Evolutionary conservation across 345 rosid genomes (phyloP).

Genomic region (Angophora floribunda): DNA sequence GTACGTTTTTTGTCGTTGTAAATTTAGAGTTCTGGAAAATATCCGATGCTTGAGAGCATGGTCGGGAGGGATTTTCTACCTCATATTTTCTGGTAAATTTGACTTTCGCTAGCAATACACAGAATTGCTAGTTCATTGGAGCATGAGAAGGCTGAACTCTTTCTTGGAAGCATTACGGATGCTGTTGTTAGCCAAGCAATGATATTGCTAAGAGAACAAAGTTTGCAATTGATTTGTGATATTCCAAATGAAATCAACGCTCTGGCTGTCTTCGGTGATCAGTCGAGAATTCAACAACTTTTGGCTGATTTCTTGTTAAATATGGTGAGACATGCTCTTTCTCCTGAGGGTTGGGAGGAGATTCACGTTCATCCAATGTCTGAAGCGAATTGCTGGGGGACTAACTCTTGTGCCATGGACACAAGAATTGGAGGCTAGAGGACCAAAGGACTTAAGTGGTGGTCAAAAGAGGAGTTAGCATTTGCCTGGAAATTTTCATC

Average conservation of each 20-base stretch:
- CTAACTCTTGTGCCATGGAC: constrained; percentile 18
- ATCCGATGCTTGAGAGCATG: no score
- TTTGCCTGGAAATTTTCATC: constrained; percentile 42
- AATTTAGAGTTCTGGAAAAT: no score
- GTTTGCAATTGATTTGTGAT: constrained; percentile 81
- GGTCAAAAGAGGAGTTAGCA: constrained; percentile 49
- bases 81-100: no score
- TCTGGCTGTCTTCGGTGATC: constrained; percentile 81
- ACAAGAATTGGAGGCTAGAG: constrained; percentile 35
- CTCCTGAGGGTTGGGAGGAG: constrained; percentile 83
- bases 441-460: constrained; percentile 21
- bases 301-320: constrained; percentile 84
- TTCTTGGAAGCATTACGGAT: constrained; percentile 71
- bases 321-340: constrained; percentile 69
- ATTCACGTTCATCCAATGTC: constrained; percentile 55
- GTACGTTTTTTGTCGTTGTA: no score
- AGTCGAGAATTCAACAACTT: constrained; percentile 80
- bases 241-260: constrained; percentile 87
- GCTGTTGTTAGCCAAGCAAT: constrained; percentile 96
- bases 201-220: constrained; percentile 7
- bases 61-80: no score
- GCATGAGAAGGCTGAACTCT: constrained; percentile 68
- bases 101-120: no score
- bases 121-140: constrained; percentile 43
- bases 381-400: constrained; percentile 47